A percentile compares a stretch with the other conserved stretches of the same genome.
phyloP scores from a whole-genome alignment of 768 basidiomycete genomes.

The Coprinopsis marcescibilis region DNA sequence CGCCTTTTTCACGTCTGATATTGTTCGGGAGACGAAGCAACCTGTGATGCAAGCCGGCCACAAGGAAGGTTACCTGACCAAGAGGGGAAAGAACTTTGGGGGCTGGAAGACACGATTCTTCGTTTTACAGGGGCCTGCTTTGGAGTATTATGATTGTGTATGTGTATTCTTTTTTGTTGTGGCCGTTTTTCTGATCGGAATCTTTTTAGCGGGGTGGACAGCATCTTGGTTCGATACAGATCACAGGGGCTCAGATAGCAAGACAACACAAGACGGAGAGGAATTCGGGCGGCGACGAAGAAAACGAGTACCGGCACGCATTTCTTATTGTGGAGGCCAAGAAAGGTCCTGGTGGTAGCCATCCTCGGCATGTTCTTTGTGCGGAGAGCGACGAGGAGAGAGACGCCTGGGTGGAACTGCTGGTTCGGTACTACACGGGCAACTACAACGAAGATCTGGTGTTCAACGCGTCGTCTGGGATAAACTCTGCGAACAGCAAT shows the following conservation, averaged over 20 bases:
- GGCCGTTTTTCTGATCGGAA: neutral
- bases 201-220: constrained; percentile 69
- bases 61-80: constrained; percentile 94
- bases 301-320: constrained; percentile 93
- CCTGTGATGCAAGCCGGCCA: constrained; percentile 77
- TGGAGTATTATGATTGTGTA: constrained; percentile 96
- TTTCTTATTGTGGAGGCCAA: constrained; percentile 94
- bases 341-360: constrained; percentile 61
- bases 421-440: constrained; percentile 84
- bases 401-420: constrained; percentile 91
- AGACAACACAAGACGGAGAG: constrained; percentile 73
- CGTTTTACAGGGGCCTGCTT: constrained; percentile 81
- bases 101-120: constrained; percentile 98
- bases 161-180: constrained; percentile 35
- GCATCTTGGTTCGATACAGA: constrained; percentile 83
- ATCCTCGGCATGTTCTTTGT: constrained; percentile 86
- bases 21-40: constrained; percentile 69
- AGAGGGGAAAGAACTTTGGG: constrained; percentile 95
- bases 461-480: constrained; percentile 31
- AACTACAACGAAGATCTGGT: constrained; percentile 68
- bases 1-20: constrained; percentile 87
- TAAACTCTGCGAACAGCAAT: constrained; percentile 23
- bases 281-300: constrained; percentile 59
- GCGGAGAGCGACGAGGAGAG: constrained; percentile 93
- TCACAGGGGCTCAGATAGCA: constrained; percentile 94